A percentile compares a stretch with the other conserved stretches of the same genome.
Conservation (phyloP, 2,329 filamentous ascomycete genomes). For the Verticillium longisporum region DNA sequence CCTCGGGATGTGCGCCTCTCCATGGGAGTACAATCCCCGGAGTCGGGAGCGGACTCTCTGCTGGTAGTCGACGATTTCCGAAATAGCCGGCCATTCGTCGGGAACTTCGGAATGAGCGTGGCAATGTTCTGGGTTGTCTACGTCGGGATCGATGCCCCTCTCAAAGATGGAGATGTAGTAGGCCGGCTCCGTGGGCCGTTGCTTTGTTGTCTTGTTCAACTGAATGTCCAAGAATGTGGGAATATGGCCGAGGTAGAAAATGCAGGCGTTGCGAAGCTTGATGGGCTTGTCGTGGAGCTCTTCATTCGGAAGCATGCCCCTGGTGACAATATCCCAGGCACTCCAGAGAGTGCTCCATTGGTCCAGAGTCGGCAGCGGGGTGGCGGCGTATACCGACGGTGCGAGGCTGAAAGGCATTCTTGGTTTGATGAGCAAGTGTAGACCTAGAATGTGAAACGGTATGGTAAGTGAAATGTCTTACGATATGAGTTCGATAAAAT, state of each 20-base stretch:
- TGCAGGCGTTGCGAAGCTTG: conserved; percentile 82
- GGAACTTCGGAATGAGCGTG: conserved; percentile 87
- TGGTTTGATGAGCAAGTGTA: conserved; percentile 71
- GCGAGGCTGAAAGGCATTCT: conserved; percentile 61
- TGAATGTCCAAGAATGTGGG: conserved; percentile 93
- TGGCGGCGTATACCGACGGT: conserved; percentile 63
- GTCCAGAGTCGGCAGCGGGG: conserved; percentile 60
- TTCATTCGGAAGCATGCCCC: conserved; percentile 74
- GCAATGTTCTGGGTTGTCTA: conserved; percentile 85
- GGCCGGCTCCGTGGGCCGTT: conserved; percentile 60
- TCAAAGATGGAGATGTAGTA: conserved; percentile 79
- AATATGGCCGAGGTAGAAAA: conserved; percentile 95
- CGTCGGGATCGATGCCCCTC: conserved; percentile 91
- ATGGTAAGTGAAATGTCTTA: no score
- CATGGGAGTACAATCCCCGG: conserved; percentile 50
- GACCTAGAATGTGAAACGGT: conserved; percentile 40
- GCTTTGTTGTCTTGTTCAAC: conserved; percentile 65
- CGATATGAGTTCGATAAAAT: no score
- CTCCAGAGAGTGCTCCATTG: conserved; percentile 81
- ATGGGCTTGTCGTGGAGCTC: conserved; percentile 85
- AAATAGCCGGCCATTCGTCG: conserved; percentile 72
- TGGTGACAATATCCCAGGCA: conserved; percentile 80
- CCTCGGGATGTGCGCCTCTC: conserved; percentile 44
- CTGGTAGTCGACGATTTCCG: conserved; percentile 73
- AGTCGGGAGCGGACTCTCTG: conserved; percentile 63